Conservation (phyloP, 139 green algal species). For the Chlamydomonas sphaeroides region DNA sequence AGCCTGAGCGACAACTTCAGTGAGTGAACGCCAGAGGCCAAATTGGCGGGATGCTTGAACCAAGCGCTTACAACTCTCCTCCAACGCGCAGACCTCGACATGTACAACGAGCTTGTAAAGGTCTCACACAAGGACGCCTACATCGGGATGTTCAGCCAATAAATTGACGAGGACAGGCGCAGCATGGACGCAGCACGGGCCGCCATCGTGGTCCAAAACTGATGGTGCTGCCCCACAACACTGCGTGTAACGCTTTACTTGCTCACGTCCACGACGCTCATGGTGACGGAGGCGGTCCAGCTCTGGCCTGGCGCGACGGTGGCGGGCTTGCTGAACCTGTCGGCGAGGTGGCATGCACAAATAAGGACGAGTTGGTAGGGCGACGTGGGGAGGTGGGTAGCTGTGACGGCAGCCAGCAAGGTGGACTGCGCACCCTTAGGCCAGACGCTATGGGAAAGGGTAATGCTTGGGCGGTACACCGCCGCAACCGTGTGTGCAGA, state of each 20-base stretch:
- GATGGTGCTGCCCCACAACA: not conserved
- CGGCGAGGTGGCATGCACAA: too few relatives aligned
- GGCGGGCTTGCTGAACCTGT: conserved; percentile 59
- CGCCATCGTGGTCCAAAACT: not conserved
- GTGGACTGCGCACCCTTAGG: too few relatives aligned
- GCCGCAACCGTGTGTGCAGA: too few relatives aligned
- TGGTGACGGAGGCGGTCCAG: conserved; percentile 67
- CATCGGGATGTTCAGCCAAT: conserved; percentile 31
- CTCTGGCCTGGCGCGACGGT: conserved; percentile 66
- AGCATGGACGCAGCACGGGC: not conserved
- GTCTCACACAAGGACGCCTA: conserved; percentile 26
- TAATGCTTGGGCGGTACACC: too few relatives aligned
- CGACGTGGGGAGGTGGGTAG: not conserved
- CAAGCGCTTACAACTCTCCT: not conserved
- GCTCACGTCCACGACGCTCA: conserved; percentile 56
- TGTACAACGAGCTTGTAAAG: conserved; percentile 48
- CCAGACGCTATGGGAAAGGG: too few relatives aligned
- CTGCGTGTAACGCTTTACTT: not conserved
- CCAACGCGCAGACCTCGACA: not conserved
- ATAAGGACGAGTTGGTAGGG: too few relatives aligned
- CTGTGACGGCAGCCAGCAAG: too few relatives aligned
- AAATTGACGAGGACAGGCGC: not conserved
- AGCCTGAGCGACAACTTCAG: conserved; percentile 34
- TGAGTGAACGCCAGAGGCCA: not conserved
- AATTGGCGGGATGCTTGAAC: too few relatives aligned